phyloP scores from a whole-genome alignment of 75 land plant species.

The Azolla pinnata region DNA sequence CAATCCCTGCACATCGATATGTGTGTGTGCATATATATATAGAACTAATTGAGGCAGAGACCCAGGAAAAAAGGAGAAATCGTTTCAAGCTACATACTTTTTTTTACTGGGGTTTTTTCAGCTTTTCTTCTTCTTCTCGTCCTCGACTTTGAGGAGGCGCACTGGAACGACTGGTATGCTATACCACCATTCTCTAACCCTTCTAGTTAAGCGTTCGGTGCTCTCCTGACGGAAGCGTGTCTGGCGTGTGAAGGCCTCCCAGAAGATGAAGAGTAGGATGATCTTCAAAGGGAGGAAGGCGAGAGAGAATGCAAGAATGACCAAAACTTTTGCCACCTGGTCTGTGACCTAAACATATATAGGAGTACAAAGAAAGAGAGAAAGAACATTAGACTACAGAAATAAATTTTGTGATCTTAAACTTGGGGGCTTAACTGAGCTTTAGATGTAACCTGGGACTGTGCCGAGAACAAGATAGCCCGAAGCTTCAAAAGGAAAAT shows the following conservation, averaged over 20 bases:
- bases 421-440: background rate
- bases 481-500: conserved; percentile 67
- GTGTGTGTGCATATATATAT: background rate
- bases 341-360: conserved; percentile 45
- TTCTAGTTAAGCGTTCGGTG: conserved; percentile 39
- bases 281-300: conserved; percentile 44
- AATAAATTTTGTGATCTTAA: no score
- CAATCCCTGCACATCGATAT: background rate
- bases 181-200: conserved; percentile 71
- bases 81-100: background rate
- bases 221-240: conserved; percentile 52
- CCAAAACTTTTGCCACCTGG: conserved; percentile 32
- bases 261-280: conserved; percentile 24
- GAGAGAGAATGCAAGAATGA: conserved; percentile 28
- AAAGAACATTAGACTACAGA: background rate
- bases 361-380: background rate
- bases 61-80: background rate
- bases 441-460: conserved; percentile 55
- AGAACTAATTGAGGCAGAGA: background rate
- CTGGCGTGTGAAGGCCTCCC: conserved; percentile 55
- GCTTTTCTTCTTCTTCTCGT: conserved; percentile 39
- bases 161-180: conserved; percentile 78
- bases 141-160: conserved; percentile 42
- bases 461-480: conserved; percentile 58
- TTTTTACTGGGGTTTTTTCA: background rate